Evolutionary conservation across 495 filamentous ascomycete genomes (phyloP).

Genomic region (Tuber calosporum): DNA sequence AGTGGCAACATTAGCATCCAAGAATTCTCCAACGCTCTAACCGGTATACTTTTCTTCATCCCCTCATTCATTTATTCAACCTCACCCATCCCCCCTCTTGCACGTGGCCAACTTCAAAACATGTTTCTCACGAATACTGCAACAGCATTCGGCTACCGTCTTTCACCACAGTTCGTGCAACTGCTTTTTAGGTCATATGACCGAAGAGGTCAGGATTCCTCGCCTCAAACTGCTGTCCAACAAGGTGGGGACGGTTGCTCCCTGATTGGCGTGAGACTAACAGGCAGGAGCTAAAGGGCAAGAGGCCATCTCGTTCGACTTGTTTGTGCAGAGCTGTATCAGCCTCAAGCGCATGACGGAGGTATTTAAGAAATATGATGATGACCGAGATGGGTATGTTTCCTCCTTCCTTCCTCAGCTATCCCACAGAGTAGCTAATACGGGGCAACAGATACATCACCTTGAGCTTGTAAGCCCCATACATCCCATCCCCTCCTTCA

Average conservation of each 20-base stretch:
- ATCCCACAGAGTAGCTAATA: slow-evolving; percentile 6
- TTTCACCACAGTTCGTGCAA: slow-evolving; percentile 72
- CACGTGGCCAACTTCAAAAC: neutral
- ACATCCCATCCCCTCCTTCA: neutral
- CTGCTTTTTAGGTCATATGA: slow-evolving; percentile 69
- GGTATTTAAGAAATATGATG: slow-evolving; percentile 97
- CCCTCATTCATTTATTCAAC: neutral
- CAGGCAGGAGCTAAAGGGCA: slow-evolving; percentile 33
- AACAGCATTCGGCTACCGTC: slow-evolving; percentile 80
- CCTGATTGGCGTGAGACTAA: slow-evolving; percentile 26
- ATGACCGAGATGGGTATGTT: slow-evolving; percentile 76
- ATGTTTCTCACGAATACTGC: slow-evolving; percentile 11
- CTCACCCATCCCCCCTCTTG: neutral
- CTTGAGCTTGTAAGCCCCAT: slow-evolving; percentile 29
- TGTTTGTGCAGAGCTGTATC: slow-evolving; percentile 97
- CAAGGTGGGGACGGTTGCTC: slow-evolving; percentile 40
- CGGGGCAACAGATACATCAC: slow-evolving; percentile 31
- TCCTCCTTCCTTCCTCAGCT: neutral
- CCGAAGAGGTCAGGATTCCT: slow-evolving; percentile 43
- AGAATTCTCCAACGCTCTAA: slow-evolving; percentile 85
- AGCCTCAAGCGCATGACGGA: slow-evolving; percentile 96
- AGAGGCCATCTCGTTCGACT: slow-evolving; percentile 79
- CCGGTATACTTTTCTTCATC: slow-evolving; percentile 42
- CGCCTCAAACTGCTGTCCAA: slow-evolving; percentile 38
- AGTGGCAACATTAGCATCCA: slow-evolving; percentile 75